These are phyloP conservation scores for Cladosporium halotolerans DNA, from an alignment of 2,329 filamentous ascomycete species.

Conservation along the genomic window DNA sequence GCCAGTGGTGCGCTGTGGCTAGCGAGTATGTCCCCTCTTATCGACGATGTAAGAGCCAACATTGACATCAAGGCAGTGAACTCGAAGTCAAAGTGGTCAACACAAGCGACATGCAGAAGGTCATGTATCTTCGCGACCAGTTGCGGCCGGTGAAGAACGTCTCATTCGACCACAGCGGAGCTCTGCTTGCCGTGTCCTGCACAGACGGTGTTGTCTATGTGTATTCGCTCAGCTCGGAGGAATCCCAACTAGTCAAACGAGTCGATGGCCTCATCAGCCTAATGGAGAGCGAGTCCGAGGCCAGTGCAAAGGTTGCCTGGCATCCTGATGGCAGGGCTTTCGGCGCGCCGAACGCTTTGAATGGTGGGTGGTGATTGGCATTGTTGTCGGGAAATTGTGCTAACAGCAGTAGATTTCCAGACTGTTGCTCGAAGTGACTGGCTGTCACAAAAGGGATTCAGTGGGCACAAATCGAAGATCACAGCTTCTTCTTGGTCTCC, in stretches of 20 bases:
- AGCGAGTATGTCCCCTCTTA: conserved; percentile 60
- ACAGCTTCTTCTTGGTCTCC: conserved; percentile 89
- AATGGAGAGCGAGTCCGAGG: conserved; percentile 69
- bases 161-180: conserved; percentile 75
- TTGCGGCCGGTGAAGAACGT: conserved; percentile 84
- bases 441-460: conserved; percentile 76
- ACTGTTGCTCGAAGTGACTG: conserved; percentile 85
- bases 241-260: conserved; percentile 74
- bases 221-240: conserved; percentile 72
- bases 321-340: conserved; percentile 93
- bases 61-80: conserved; percentile 49
- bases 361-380: conserved; percentile 29
- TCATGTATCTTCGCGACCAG: conserved; percentile 78
- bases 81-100: conserved; percentile 84
- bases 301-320: conserved; percentile 72
- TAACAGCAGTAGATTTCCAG: conserved; percentile 56
- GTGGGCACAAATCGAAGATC: conserved; percentile 73
- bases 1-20: conserved; percentile 86
- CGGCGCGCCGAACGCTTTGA: conserved; percentile 72
- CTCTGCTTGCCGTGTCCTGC: conserved; percentile 71
- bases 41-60: not conserved
- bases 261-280: conserved; percentile 79
- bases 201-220: conserved; percentile 86
- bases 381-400: not conserved
- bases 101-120: conserved; percentile 66